Evolutionary conservation across 2,329 filamentous ascomycete genomes (phyloP), one percentile per base, ranked within the genome.

Genomic region (Ophiostoma montium): DNA sequence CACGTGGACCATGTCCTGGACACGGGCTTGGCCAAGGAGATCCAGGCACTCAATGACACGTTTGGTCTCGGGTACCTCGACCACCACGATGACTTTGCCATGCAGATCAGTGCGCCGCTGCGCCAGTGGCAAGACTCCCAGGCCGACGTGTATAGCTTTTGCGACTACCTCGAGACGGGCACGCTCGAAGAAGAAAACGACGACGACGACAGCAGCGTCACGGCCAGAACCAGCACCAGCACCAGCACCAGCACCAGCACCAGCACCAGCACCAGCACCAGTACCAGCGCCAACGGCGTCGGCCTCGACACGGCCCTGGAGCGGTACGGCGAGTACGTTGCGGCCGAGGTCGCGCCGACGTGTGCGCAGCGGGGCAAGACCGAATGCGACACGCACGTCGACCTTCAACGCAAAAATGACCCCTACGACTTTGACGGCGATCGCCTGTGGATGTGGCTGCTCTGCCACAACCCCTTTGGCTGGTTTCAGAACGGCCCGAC

Each of bases 381-480:
- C 4, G 19, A 35, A 8, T 68, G 64, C 64, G 53, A 67, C 60
- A 55, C 67, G 47, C 55, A 70, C 61, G 50, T 35, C 27, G 70
- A 76, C 57, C 60, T 56, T 3, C 23, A 35, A 9, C n/a, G 13
- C 3, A 49, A 49, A 39, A 63, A 63, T 35, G 65, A 70, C 56
- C 59, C 62, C 55, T 60, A 62, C 49, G 64, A 67, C 48, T 49
- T 64, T n/a, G 53, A 51, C 3, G 55, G 62, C 27, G 66, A 72
- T 58, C 63, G 72, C 3, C 72, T 76, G 55, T 78, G 74, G 74
- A 60, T 65, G 7, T 78, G 72, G 72, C 66, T 78, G 60, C 63
- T 70, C 8, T 78, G 74, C 63, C 75, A 76, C 60, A 63, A 67
- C 49, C 63, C 51, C 30, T 52, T 54, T 51, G 51, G 53, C 51